Conservation (phyloP, 805 yeast genomes). For the Yamadazyma tumulicola region DNA sequence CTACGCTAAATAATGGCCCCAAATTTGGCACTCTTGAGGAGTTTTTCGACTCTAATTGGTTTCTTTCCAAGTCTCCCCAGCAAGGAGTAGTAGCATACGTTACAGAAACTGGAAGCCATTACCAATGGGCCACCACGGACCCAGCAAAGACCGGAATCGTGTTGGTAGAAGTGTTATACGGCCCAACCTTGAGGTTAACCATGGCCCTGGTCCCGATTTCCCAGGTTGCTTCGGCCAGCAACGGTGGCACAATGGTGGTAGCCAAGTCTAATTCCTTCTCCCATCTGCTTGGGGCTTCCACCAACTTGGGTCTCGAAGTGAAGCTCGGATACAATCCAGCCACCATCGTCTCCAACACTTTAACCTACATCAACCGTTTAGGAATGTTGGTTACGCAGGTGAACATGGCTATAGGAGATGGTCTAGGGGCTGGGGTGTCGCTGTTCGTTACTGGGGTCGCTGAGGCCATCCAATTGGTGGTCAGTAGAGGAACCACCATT, state of each 20-base stretch:
- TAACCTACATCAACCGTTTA: constrained; percentile 1
- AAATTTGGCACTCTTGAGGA: neutral
- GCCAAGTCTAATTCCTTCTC: constrained; percentile 8
- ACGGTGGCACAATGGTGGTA: constrained; percentile 5
- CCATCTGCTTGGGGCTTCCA: constrained; percentile 1
- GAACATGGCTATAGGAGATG: neutral
- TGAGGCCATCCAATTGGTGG: neutral
- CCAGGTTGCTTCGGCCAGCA: neutral
- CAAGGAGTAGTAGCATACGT: constrained; percentile 5
- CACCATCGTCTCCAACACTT: neutral
- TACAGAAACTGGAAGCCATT: constrained; percentile 2
- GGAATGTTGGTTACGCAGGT: neutral
- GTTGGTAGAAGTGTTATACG: constrained; percentile 5
- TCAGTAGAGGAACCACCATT: neutral
- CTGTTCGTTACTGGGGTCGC: neutral
- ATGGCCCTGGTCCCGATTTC: constrained; percentile 6
- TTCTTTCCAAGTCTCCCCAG: constrained; percentile 2
- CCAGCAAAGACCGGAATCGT: constrained; percentile 1
- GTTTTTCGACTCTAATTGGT: constrained; percentile 4
- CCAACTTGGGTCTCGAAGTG: neutral
- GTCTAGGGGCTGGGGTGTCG: neutral
- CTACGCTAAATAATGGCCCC: constrained; percentile 6
- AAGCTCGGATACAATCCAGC: neutral
- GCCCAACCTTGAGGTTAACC: neutral
- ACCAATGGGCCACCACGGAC: constrained; percentile 5